Evolutionary conservation across 345 rosid genomes (phyloP), one percentile per base, ranked within the genome.

Genomic region (Lepidium africanum): DNA sequence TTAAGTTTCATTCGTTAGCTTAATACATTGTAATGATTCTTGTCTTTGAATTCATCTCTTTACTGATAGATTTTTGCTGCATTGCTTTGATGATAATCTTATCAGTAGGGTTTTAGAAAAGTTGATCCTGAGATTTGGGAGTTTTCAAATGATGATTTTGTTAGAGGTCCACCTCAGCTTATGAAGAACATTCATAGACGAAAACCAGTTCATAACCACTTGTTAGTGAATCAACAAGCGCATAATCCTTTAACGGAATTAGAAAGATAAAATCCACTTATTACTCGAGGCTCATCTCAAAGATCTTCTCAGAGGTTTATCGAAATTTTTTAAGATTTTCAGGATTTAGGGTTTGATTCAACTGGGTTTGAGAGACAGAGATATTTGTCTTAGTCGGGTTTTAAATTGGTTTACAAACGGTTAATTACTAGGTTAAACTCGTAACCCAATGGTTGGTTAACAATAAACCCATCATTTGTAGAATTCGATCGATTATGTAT

Each of bases 1-100:
- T 87, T 97, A 0, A 94, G 99, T 76, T 94, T 94, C 76, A 87
- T 91, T 79, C 87, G 97, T 36, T 97, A 91, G 84, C 97, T 95
- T 39, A 95, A 95, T 53, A 91, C 96, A 72, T 90, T 79, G 96
- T 90, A 81, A 84, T 80, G 41, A 46, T 9, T 46, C 33, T 49
- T 11, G 3, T 4, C 43, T 41, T 65, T 47, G 12, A 36, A 13
- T 49, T 56, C 57, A 25, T 55, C 55, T 49, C 10, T 30, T 42
- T 7, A 10, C 1, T 30, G 30, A 3, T 48, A 7, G 0, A 7
- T n/a, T 39, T 19, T 21, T 27, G 27, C 3, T 46, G 43, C 40
- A 6, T 37, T 25, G 39, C 38, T 63, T 21, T 37, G 15, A 0
- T 45, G 16, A 5, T 41, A 45, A 58, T 27, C 13, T 4, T 38